Evolutionary conservation across 148 eudicot species (phyloP).

Genomic region (Camellia japonica): DNA sequence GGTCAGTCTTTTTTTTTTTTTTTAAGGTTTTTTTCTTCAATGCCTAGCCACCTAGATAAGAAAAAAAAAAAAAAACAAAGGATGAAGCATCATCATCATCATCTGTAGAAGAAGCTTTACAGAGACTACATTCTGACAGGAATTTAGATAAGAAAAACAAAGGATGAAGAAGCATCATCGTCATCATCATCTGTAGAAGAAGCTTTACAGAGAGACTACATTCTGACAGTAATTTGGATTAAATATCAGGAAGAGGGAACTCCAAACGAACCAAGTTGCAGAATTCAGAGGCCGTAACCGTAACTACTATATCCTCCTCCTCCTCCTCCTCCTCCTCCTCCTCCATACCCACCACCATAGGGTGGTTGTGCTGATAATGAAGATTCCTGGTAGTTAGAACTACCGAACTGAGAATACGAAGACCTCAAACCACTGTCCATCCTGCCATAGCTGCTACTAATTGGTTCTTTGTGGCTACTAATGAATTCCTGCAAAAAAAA

Average conservation of each 20-base stretch:
- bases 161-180: background rate
- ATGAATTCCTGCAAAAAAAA: constrained; percentile 56
- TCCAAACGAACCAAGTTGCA: background rate
- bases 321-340: constrained; percentile 44
- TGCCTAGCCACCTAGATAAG: background rate
- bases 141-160: background rate
- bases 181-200: constrained; percentile 6
- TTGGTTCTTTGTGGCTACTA: constrained; percentile 46
- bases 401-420: constrained; percentile 46
- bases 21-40: background rate
- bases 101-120: constrained; percentile 13
- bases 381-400: constrained; percentile 37
- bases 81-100: background rate
- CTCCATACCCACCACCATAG: constrained; percentile 59
- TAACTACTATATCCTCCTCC: constrained; percentile 42
- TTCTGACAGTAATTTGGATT: constrained; percentile 3
- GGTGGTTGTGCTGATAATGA: constrained; percentile 43
- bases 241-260: background rate
- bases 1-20: too few relatives aligned
- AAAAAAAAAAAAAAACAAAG: background rate
- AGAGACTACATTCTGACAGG: background rate
- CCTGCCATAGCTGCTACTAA: constrained; percentile 45
- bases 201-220: constrained; percentile 16
- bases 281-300: constrained; percentile 37
- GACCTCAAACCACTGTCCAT: constrained; percentile 47